Evolutionary conservation across 2,329 filamentous ascomycete species (phyloP).

Genomic region (Trichothecium roseum): DNA sequence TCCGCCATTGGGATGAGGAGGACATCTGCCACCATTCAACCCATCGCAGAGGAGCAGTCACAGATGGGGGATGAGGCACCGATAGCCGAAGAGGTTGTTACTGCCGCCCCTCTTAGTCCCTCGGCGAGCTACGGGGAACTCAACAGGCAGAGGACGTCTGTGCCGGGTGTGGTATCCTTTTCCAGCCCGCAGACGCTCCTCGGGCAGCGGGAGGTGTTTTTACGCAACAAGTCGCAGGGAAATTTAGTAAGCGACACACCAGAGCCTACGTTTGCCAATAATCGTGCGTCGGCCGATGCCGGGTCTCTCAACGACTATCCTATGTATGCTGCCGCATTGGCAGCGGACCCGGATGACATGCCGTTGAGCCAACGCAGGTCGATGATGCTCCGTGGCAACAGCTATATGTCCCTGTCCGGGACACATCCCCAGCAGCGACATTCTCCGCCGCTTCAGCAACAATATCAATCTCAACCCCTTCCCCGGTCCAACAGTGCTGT

Average conservation of each 20-base stretch:
- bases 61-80: slow-evolving; percentile 7
- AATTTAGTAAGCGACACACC: slow-evolving; percentile 18
- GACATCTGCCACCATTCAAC: slow-evolving; percentile 20
- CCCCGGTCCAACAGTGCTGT: not conserved
- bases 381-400: slow-evolving; percentile 43
- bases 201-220: slow-evolving; percentile 42
- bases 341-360: slow-evolving; percentile 52
- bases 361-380: slow-evolving; percentile 58
- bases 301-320: slow-evolving; percentile 28
- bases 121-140: not conserved
- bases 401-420: slow-evolving; percentile 21
- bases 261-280: slow-evolving; percentile 8
- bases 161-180: slow-evolving; percentile 38
- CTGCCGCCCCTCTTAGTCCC: not conserved
- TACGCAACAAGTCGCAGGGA: slow-evolving; percentile 40
- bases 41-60: slow-evolving; percentile 33
- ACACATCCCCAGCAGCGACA: too few species aligned
- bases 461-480: not conserved
- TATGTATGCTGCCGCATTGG: slow-evolving; percentile 16
- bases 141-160: slow-evolving; percentile 2
- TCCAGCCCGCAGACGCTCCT: slow-evolving; percentile 44
- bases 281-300: slow-evolving; percentile 27
- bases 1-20: slow-evolving; percentile 13
- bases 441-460: too few species aligned
- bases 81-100: slow-evolving; percentile 11